These are phyloP conservation scores for Tilletia horrida DNA, from an alignment of 1,284 basidiomycete genomes.

Conservation along the genomic window DNA sequence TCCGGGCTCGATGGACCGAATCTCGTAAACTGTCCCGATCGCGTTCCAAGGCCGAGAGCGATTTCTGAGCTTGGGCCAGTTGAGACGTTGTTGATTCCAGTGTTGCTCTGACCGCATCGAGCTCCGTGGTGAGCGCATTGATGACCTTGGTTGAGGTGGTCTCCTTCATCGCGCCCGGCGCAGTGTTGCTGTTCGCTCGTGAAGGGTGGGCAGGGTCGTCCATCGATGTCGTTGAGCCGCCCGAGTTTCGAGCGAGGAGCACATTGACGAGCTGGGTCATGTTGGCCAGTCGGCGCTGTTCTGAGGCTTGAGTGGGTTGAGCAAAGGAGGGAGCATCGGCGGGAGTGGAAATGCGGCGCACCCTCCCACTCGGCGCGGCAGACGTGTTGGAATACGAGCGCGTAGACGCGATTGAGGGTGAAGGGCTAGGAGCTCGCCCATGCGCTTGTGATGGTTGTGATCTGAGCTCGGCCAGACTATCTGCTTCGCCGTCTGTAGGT, in stretches of 20 bases:
- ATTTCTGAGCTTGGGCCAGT: conserved; percentile 70
- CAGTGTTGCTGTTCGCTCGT: not conserved
- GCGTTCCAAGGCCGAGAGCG: conserved; percentile 68
- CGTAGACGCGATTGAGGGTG: not conserved
- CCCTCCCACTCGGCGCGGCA: not conserved
- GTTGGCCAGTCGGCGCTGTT: conserved; percentile 10
- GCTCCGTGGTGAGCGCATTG: conserved; percentile 33
- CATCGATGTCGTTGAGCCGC: not conserved
- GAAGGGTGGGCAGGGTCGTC: conserved; percentile 7
- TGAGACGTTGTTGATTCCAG: conserved; percentile 78
- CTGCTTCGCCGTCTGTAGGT: no score
- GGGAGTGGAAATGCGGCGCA: not conserved
- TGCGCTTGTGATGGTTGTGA: no score
- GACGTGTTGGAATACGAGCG: not conserved
- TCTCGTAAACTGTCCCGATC: conserved; percentile 82
- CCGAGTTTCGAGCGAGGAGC: not conserved
- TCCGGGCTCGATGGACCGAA: conserved; percentile 69
- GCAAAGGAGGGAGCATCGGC: conserved; percentile 8
- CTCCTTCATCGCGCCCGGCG: not conserved
- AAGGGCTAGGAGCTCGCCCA: not conserved
- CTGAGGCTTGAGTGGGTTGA: conserved; percentile 14
- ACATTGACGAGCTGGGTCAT: conserved; percentile 16
- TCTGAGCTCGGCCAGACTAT: no score
- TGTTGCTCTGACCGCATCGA: conserved; percentile 43
- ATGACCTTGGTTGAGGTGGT: conserved; percentile 32